Base-by-base conservation (phyloP, 495 filamentous ascomycete species). In the Penicillium riverlandense region DNA sequence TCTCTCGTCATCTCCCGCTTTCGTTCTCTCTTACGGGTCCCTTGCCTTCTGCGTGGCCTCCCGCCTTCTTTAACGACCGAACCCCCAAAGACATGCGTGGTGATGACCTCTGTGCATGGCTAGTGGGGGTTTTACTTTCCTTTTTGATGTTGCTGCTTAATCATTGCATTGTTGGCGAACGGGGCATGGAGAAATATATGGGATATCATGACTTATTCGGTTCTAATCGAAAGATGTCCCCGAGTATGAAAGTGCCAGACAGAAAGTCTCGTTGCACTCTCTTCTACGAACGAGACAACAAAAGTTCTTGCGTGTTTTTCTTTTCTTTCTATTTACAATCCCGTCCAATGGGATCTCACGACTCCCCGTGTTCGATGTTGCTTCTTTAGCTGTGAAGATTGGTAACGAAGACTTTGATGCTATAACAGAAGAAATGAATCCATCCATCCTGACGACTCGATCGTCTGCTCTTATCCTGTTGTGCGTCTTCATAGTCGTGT, bases 91-190 rank as follows among this genome's bases (percentile, higher is more conserved):
- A 52, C 54, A 42, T 60, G 57, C 57, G 58, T 49, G 41, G 57
- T 60, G 57, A 60, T 58, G 57, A 50, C 55, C 42, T 47, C 57
- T 53, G 48, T 60, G 57, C 57, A 60, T 60, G 54, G 42, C 45
- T 38, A 29, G 50, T 44, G 47, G 47, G 48, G 40, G 52, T 41
- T 48, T 53, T 50, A 41, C 43, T 43, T 38, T 32, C 29, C 29
- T 40, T 34, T 47, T 37, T 43, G 10, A 15, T 47, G 37, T 50
- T 41, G 41, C 29, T 50, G 12, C 22, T 35, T 52, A 52, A 49
- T 55, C 40, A 44, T 55, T 58, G 52, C 52, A 55, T 58, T 58
- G 32, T 44, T 53, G 63, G 63, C 61, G 65, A 66, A 68, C 49
- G 46, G 22, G 63, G 61, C 60, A 63, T 58, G 55, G 65, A 57